Evolutionary conservation across 192 early-diverging fungal species (phyloP), one percentile per base, ranked within the genome.

Genomic region (Backusella parvicylindrica): DNA sequence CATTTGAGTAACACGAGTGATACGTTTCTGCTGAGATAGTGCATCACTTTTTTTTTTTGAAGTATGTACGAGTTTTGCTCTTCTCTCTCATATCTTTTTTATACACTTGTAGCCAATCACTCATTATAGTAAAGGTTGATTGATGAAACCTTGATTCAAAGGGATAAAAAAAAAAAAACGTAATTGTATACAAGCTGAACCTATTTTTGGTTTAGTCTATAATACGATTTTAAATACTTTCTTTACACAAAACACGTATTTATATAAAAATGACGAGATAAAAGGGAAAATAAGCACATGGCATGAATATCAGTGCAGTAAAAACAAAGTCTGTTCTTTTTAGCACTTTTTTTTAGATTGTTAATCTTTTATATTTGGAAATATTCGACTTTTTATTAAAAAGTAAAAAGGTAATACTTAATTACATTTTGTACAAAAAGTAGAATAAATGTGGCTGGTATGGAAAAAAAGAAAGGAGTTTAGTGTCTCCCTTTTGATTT

Each of bases 381-480:
- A 56, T 56, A 56, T 56, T 56, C 11, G 50, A 56, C 50, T 56
- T 56, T 56, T 56, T 56, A 56, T 56, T 56, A 56, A 56, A 56
- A 56, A 56, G 23, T 23, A 56, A 26, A n/a, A 21, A 21, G 50
- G 50, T 9, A 23, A 56, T 56, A 56, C 21, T 26, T 23, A 56
- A 56, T 56, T 56, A 56, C 21, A 26, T 23, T 56, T 56, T 21
- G n/a, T 56, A 56, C 50, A 56, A 56, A 56, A 47, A 47, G 18
- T 47, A 18, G 18, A 47, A 47, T 56, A 26, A 56, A 56, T 56
- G 50, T 56, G 50, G 50, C 50, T 56, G 50, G 49, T 50, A 50
- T 21, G 18, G 3, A 41, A 50, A 37, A 37, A 37, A 50, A 50
- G 16, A 21, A 21, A n/a, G n/a, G 50, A 56, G 21, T 23, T 56